Base-by-base conservation (phyloP, 306 rosid species). In the Cotoneaster glaucophyllus region DNA sequence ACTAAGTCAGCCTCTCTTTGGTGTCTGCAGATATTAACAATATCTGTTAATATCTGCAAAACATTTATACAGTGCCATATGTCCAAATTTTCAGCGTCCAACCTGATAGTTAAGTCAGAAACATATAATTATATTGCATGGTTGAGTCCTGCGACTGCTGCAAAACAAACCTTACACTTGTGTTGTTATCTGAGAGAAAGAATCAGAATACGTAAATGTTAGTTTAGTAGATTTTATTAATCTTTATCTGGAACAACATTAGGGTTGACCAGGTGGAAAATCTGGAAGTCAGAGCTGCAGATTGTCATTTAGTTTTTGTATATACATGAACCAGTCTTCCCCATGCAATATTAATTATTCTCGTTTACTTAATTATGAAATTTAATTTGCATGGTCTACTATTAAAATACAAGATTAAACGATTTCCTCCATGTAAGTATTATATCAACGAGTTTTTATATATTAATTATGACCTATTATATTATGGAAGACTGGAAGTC, bases 221-320 rank as follows among this genome's bases (percentile, higher is more conserved):
- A 11, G 64, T 58, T 58, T 58, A 22, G 64, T 24, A 1, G 64
- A 24, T 58, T 24, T 8, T 58, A 37, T 37, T 37, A 37, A 37
- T 37, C 9, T 37, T 37, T 37, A 37, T 34, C 9, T 37, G 41
- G 41, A 37, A 37, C 41, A 37, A 37, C 67, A 17, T 64, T 17
- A 13, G 4, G 53, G 72, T 41, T 43, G 76, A 71, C 76, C 37
- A 72, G 24, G 39, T 34, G 37, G 65, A 71, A 71, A 56, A 14
- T 56, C 14, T 24, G 0, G 34, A 56, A 19, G 76, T 72, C 66
- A 72, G 57, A 72, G 50, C 31, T 12, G 29, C 37, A 22, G 52
- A 72, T 57, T 72, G 66, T 57, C 75, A 21, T 32, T 53, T 71
- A 53, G 75, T 31, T 53, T 3, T 54, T 71, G 74, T 53, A 9